Evolutionary conservation across 2,329 filamentous ascomycete species (phyloP).

Genomic region (Rhynchosporium secalis): DNA sequence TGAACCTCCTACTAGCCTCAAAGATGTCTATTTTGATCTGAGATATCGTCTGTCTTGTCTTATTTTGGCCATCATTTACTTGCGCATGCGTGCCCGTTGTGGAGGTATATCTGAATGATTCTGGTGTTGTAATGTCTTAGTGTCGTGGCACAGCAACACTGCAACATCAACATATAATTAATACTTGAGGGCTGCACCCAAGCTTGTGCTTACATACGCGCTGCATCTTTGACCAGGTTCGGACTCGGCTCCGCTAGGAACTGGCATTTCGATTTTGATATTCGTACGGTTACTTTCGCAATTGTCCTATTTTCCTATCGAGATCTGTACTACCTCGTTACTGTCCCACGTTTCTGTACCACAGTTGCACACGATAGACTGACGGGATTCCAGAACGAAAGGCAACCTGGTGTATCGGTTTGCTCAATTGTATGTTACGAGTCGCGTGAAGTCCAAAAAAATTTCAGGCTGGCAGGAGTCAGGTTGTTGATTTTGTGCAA

Average conservation of each 20-base stretch:
- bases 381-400: neutral
- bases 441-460: neutral
- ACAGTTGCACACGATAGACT: neutral
- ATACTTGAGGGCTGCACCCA: neutral
- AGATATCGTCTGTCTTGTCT: neutral
- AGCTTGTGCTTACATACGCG: neutral
- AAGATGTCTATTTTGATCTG: neutral
- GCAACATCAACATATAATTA: too few species aligned
- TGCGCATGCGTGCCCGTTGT: neutral
- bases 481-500: neutral
- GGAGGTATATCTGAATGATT: too few species aligned
- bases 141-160: neutral
- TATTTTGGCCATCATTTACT: neutral
- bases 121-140: too few species aligned
- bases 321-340: conserved; percentile 9
- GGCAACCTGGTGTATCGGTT: neutral
- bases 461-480: neutral
- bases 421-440: neutral
- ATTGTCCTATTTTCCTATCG: neutral
- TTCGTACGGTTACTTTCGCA: neutral
- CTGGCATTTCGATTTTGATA: neutral
- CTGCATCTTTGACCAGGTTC: neutral
- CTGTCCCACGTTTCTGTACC: conserved; percentile 1
- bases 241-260: neutral
- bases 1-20: neutral